Percentiles rank a stretch among this genome's conserved stretches.
Conservation (phyloP, 225 moss, liverwort and hornwort species). For the Polytrichum formosum region DNA sequence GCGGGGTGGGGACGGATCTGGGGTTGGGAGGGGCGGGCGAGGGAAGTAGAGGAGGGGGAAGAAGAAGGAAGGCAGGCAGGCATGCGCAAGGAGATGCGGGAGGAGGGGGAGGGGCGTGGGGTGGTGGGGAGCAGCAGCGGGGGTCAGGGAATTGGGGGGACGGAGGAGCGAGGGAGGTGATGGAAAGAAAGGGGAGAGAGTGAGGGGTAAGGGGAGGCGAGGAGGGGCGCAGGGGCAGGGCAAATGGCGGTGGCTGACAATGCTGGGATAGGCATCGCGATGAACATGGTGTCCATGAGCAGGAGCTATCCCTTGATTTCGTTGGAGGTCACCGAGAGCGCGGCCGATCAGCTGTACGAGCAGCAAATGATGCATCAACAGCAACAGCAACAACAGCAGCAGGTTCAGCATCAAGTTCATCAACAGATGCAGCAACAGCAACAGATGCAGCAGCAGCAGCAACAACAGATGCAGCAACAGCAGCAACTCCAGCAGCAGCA, state of each 20-base stretch:
- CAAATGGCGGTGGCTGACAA: conserved; percentile 88
- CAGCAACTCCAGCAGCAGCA: not conserved
- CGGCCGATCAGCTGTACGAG: conserved; percentile 60
- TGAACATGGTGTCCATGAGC: conserved; percentile 61
- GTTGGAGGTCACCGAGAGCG: conserved; percentile 58
- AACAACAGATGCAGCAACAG: conserved; percentile 4
- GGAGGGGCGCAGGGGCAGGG: conserved; percentile 7
- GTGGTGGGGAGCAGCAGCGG: not conserved
- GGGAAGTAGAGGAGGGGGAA: not conserved
- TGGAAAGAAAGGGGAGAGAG: not conserved
- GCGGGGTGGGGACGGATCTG: not conserved
- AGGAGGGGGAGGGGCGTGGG: not conserved
- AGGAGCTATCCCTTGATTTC: conserved; percentile 69
- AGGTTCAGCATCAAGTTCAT: not conserved
- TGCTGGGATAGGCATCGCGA: conserved; percentile 76
- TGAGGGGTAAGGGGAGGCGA: conserved; percentile 2
- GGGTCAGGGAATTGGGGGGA: not conserved
- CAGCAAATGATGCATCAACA: conserved; percentile 28
- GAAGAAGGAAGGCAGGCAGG: not conserved
- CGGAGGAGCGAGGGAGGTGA: conserved; percentile 1
- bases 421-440: not conserved
- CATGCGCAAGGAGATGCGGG: not conserved
- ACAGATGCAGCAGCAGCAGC: conserved; percentile 9
- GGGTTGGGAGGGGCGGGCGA: not conserved
- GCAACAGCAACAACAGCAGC: conserved; percentile 32